Conservation (phyloP, 805 yeast genomes). For the Candida piceae region DNA sequence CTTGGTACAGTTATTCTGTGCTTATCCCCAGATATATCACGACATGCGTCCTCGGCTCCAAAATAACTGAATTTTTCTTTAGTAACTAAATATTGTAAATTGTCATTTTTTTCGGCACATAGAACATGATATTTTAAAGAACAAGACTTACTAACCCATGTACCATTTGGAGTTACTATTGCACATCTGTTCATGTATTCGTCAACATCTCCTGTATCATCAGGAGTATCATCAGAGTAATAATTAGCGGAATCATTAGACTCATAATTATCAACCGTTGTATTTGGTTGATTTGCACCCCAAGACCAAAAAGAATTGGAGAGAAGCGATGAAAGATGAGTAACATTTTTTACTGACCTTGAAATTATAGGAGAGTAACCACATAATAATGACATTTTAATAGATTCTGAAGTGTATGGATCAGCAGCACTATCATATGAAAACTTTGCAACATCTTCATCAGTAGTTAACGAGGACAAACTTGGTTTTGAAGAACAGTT, state of each 20-base stretch:
- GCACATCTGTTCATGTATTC: slow-evolving; percentile 36
- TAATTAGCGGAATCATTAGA: neutral
- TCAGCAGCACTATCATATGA: slow-evolving; percentile 33
- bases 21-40: slow-evolving; percentile 26
- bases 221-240: neutral
- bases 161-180: slow-evolving; percentile 36
- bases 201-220: slow-evolving; percentile 5
- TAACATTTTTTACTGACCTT: slow-evolving; percentile 25
- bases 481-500: neutral
- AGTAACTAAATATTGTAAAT: slow-evolving; percentile 42
- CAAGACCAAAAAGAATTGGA: slow-evolving; percentile 65
- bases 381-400: slow-evolving; percentile 38
- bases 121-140: slow-evolving; percentile 45
- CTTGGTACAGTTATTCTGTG: slow-evolving; percentile 42
- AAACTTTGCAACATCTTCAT: slow-evolving; percentile 7
- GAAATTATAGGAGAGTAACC: slow-evolving; percentile 69
- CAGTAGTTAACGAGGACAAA: neutral
- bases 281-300: slow-evolving; percentile 52
- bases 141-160: slow-evolving; percentile 66
- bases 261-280: slow-evolving; percentile 2
- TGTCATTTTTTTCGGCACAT: slow-evolving; percentile 43
- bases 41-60: slow-evolving; percentile 30
- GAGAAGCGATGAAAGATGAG: slow-evolving; percentile 29
- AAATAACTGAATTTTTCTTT: slow-evolving; percentile 38
- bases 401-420: slow-evolving; percentile 35